Base-by-base conservation (phyloP, 352 stramenopile genomes). In the Phytophthora podocarpi region DNA sequence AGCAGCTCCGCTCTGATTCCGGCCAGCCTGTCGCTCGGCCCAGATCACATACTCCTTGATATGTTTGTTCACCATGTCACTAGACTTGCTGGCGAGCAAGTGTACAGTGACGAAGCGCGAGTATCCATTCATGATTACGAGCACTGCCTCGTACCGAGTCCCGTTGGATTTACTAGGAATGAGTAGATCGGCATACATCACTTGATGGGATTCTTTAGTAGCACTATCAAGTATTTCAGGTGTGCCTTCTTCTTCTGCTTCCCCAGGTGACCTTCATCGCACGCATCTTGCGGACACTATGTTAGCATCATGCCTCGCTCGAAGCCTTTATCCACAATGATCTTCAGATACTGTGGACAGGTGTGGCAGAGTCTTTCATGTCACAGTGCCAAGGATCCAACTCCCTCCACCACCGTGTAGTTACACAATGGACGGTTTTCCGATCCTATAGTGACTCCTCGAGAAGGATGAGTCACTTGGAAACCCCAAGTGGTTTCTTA, bases 61-160 rank as follows among this genome's bases (percentile, higher is more conserved):
- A n/a, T n/a, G n/a, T n/a, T n/a, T n/a, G n/a, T n/a, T n/a, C n/a
- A n/a, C n/a, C n/a, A n/a, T n/a, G n/a, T n/a, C n/a, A n/a, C n/a
- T n/a, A n/a, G n/a, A n/a, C n/a, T n/a, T n/a, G n/a, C n/a, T n/a
- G n/a, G n/a, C n/a, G n/a, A n/a, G n/a, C n/a, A n/a, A n/a, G n/a
- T n/a, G n/a, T n/a, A n/a, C n/a, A 6, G 37, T 18, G 26, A 37
- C 23, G n/a, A 42, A 54, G 3, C 46, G 18, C 10, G 46, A 56
- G 35, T 36, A 46, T 10, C 48, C 48, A 18, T 56, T 21, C 21
- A 45, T 56, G 23, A 56, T 46, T 1, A 47, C 24, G 5, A 46
- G 13, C 3, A 46, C 26, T 13, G 48, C 34, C 13, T 56, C 48
- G 13, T 23, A 56, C 2, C 34, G 13, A 26, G 48, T 46, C 1